A percentile compares a stretch with the other conserved stretches of the same genome.
Evolutionary conservation across 371 early-diverging fungal species (phyloP).

Genomic region (Mucor saturninus): DNA sequence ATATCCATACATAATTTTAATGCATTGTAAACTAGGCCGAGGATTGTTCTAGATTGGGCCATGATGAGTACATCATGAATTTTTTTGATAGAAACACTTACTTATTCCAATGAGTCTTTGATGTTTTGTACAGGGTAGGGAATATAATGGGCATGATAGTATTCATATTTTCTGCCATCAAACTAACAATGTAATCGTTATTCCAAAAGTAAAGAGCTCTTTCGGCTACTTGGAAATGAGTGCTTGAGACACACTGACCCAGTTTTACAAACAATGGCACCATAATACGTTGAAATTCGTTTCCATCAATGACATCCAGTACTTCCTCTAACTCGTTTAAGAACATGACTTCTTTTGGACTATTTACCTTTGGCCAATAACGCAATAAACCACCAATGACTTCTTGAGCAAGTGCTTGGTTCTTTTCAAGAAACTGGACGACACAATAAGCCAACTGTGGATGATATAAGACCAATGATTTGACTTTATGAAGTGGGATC

Average conservation of each 20-base stretch:
- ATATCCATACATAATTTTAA: slow-evolving; percentile 96
- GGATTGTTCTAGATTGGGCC: slow-evolving; percentile 73
- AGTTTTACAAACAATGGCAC: slow-evolving; percentile 91
- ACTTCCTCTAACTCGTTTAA: slow-evolving; percentile 96
- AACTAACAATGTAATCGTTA: slow-evolving; percentile 93
- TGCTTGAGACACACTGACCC: slow-evolving; percentile 91
- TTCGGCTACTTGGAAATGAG: slow-evolving; percentile 97
- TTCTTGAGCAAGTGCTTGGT: slow-evolving; percentile 86
- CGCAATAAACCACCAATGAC: slow-evolving; percentile 85
- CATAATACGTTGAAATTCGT: slow-evolving; percentile 88
- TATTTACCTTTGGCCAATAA: slow-evolving; percentile 98
- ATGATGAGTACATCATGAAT: too few relatives aligned
- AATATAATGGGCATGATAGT: slow-evolving; percentile 94
- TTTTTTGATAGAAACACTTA: slow-evolving; percentile 33
- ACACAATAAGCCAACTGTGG: slow-evolving; percentile 97
- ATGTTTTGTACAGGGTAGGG: slow-evolving; percentile 86
- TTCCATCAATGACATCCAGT: slow-evolving; percentile 89
- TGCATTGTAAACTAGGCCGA: slow-evolving; percentile 92
- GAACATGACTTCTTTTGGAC: slow-evolving; percentile 98
- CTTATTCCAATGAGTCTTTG: slow-evolving; percentile 97
- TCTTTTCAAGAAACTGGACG: slow-evolving; percentile 97
- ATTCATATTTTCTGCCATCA: slow-evolving; percentile 89
- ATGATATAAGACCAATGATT: slow-evolving; percentile 89
- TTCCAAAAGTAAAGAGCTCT: slow-evolving; percentile 96
- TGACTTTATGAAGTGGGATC: slow-evolving; percentile 94